Evolutionary conservation across 2,329 filamentous ascomycete species (phyloP).

Genomic region (Colletotrichum sp.): DNA sequence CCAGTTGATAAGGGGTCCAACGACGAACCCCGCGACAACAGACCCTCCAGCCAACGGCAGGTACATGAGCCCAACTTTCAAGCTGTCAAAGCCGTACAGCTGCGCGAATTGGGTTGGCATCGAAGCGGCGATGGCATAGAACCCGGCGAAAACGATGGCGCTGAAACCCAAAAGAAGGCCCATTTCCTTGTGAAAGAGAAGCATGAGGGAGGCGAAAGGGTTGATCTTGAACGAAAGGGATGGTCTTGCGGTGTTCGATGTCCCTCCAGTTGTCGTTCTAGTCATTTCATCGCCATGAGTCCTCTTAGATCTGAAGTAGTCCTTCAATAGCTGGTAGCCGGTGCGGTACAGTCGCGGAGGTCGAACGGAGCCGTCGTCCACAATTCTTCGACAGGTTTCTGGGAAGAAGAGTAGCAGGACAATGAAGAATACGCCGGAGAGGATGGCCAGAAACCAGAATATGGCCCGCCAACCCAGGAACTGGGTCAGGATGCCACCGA

Average conservation of each 20-base stretch:
- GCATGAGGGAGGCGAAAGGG: slow-evolving; percentile 41
- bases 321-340: slow-evolving; percentile 29
- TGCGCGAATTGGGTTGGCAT: slow-evolving; percentile 46
- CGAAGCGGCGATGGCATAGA: slow-evolving; percentile 52
- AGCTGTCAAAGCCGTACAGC: slow-evolving; percentile 66
- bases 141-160: slow-evolving; percentile 53
- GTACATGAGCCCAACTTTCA: slow-evolving; percentile 59
- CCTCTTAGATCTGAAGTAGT: slow-evolving; percentile 15
- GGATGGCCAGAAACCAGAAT: slow-evolving; percentile 41
- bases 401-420: slow-evolving; percentile 43
- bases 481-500: slow-evolving; percentile 43
- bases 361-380: slow-evolving; percentile 56
- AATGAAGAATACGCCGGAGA: slow-evolving; percentile 36
- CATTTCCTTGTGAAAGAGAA: slow-evolving; percentile 47
- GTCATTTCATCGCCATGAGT: background rate
- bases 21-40: slow-evolving; percentile 47
- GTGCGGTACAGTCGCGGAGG: slow-evolving; percentile 43
- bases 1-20: slow-evolving; percentile 66
- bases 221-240: slow-evolving; percentile 45
- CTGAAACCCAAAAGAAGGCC: slow-evolving; percentile 49
- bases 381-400: slow-evolving; percentile 52
- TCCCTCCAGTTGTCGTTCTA: background rate
- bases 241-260: slow-evolving; percentile 19
- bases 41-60: slow-evolving; percentile 56
- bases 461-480: slow-evolving; percentile 47